Evolutionary conservation across 306 rosid genomes (phyloP).

Genomic region (Vigna hirtella): DNA sequence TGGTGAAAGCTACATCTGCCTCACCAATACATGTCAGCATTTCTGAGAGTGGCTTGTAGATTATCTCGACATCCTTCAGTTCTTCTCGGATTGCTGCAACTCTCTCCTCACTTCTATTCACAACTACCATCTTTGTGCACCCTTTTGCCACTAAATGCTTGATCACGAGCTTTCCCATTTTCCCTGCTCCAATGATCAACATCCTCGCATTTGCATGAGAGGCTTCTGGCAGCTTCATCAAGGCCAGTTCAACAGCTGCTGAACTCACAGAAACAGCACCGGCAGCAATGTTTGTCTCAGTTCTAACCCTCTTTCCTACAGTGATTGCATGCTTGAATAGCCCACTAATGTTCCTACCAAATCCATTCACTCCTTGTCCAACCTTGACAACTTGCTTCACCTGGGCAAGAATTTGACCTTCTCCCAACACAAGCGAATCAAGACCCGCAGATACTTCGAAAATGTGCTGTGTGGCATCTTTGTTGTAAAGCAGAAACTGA

Average conservation of each 20-base stretch:
- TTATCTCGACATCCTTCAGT: constrained; percentile 68
- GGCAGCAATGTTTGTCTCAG: constrained; percentile 95
- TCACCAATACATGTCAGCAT: constrained; percentile 76
- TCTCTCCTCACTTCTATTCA: constrained; percentile 87
- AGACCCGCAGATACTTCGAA: constrained; percentile 99
- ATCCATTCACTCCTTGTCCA: constrained; percentile 96
- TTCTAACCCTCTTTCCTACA: constrained; percentile 95
- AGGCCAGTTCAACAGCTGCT: constrained; percentile 94
- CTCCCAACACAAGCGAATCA: constrained; percentile 98
- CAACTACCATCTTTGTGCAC: constrained; percentile 86
- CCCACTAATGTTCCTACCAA: constrained; percentile 98
- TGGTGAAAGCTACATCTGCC: constrained; percentile 85
- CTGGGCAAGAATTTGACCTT: constrained; percentile 98
- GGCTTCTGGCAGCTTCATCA: constrained; percentile 88
- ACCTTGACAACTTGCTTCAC: constrained; percentile 96
- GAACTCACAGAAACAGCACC: constrained; percentile 99
- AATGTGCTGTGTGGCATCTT: constrained; percentile 91
- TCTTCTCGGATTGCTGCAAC: constrained; percentile 80
- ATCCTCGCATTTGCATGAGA: constrained; percentile 71
- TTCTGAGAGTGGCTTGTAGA: constrained; percentile 84
- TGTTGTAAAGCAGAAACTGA: constrained; percentile 82
- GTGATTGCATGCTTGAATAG: constrained; percentile 98
- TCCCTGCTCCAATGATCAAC: constrained; percentile 95
- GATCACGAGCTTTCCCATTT: constrained; percentile 99
- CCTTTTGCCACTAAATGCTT: constrained; percentile 97